These are phyloP conservation scores for Suhomyces terraborum DNA, from an alignment of 1,139 yeast species.

Conservation along the genomic window DNA sequence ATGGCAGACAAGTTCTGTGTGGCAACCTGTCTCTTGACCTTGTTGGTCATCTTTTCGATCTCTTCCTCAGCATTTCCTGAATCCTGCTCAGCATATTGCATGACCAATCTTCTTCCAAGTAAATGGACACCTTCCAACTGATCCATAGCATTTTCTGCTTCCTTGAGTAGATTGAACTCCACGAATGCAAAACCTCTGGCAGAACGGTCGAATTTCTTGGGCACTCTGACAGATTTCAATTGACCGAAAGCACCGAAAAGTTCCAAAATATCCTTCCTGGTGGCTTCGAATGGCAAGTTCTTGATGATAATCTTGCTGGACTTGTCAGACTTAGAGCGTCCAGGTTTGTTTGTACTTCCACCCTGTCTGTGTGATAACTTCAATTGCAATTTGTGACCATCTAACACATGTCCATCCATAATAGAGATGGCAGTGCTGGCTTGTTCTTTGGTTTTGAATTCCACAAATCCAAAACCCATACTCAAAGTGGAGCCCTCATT, in stretches of 20 bases:
- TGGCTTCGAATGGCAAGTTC: constrained; percentile 95
- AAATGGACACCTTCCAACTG: constrained; percentile 95
- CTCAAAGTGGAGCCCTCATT: constrained; percentile 64
- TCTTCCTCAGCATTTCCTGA: constrained; percentile 85
- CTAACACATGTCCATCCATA: constrained; percentile 76
- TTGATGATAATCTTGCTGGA: constrained; percentile 84
- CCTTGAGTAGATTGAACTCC: constrained; percentile 83
- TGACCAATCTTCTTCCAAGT: constrained; percentile 91
- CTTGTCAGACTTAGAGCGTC: constrained; percentile 39
- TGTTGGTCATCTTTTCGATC: constrained; percentile 84
- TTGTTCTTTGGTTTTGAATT: constrained; percentile 74
- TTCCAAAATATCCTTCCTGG: constrained; percentile 87
- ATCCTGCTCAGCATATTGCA: constrained; percentile 88
- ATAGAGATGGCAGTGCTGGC: constrained; percentile 76
- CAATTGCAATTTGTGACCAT: constrained; percentile 88
- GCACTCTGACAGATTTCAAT: constrained; percentile 91
- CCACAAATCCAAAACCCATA: constrained; percentile 98
- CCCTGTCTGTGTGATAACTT: constrained; percentile 79
- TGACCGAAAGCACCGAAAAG: constrained; percentile 93
- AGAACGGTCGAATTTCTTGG: constrained; percentile 90
- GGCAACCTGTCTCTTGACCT: constrained; percentile 80
- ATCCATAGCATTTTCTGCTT: constrained; percentile 94
- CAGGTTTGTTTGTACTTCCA: constrained; percentile 19
- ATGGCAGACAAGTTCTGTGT: constrained; percentile 73
- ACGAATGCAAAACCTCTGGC: constrained; percentile 99